Base-by-base conservation (phyloP, 2,329 filamentous ascomycete genomes). In the Aspergillus cejpii region DNA sequence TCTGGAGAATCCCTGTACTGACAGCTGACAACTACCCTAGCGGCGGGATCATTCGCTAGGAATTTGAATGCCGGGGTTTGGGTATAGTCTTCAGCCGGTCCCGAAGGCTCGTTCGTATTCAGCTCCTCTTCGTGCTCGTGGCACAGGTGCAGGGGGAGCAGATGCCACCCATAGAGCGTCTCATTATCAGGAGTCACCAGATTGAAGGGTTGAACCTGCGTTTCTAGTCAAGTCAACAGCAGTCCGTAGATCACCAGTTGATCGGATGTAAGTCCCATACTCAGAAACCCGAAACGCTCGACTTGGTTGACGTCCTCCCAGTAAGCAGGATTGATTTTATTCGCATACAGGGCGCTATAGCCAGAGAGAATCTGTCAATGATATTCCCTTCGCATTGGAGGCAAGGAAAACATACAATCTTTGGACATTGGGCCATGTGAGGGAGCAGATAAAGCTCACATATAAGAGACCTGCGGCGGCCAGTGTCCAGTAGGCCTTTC, bases 181-280 rank as follows among this genome's bases (percentile, higher is more conserved):
- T 90, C 83, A 29, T 81, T 80, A 63, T 96, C 90, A 1, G 80
- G 72, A 0, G 88, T 92, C 3, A 69, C 70, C 28, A 97, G 68
- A 38, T 79, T 81, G 64, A 97, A 96, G 0, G 91, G 86, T 5
- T 87, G 89, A 2, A 94, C 85, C 69, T 97, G 91, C 55, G 89
- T 88, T 61, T 81, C 86, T 91, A 55, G 8, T 20, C 2, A 19
- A 37, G 36, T 59, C 44, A 62, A 48, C 31, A 23, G 44, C 8
- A 10, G 20, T 27, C n/a, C 27, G 6, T 49, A 34, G 14, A 20
- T 36, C 14, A 34, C 14, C 26, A 28, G 1, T 17, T 10, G 6
- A 27, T 14, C 11, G 17, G 17, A 24, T 24, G 23, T 24, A 24
- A 24, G 5, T 19, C n/a, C 29, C 76, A 61, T 66, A 91, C 87